Base-by-base conservation (phyloP, 2,329 filamentous ascomycete genomes). In the Periglandula ipomoeae region DNA sequence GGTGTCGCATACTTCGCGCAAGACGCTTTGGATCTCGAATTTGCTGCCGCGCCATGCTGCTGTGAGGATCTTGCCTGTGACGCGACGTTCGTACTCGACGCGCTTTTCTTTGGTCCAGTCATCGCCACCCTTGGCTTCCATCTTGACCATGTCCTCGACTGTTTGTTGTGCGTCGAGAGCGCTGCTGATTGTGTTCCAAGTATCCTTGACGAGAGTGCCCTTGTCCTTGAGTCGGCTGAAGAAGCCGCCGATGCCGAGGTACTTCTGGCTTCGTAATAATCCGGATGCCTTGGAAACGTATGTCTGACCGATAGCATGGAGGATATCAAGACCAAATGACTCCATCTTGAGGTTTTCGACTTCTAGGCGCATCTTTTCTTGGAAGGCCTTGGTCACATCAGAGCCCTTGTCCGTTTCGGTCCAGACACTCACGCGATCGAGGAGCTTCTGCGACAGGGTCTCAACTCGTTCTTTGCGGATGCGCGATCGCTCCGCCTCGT, bases 261-360 rank as follows among this genome's bases (percentile, higher is more conserved):
- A 94, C 69, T 97, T 97, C 65, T 98, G 93, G 44, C 85, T 91
- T 66, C 95, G 95, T 56, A 98, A 76, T 62, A 96, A 84, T 1
- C 84, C 84, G 1, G 86, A 87, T 3, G 85, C 88, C 70, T 97
- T 97, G 65, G 83, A 82, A 24, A 93, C 70, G 67, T 98, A 98
- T 4, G 89, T 95, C 57, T 86, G 78, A 15, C 93, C 93, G 59
- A 98, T 94, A 41, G 93, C 90, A 66, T 97, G 91, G 44, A 96
- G 75, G 58, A 97, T 97, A 55, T 98, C 93, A 38, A 98, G 76
- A 46, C 93, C 93, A 59, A 98, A 98, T 0, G 87, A 94, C 70
- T 98, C 93, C 89, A 98, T 98, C 76, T 97, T 98, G 59, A 98
- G 75, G 63, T 97, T 95, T 72, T 98, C 93, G 23, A 95, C 88